phyloP scores from a whole-genome alignment of 2,329 filamentous ascomycete genomes.

The Diaporthe aspalathi region DNA sequence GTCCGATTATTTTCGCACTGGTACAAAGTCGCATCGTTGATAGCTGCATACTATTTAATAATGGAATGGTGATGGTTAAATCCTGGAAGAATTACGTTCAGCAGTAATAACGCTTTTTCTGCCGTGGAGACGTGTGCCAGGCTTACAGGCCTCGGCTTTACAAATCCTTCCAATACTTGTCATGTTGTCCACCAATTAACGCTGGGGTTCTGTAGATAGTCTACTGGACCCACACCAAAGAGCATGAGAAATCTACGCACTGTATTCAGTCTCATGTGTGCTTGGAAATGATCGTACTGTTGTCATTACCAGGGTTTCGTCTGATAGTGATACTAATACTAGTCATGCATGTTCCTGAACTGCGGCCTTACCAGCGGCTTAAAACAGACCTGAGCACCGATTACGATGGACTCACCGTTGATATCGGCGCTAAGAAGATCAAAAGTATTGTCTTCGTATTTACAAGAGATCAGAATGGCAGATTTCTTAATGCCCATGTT shows the following conservation, averaged over 20 bases:
- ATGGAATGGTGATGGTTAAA: background rate
- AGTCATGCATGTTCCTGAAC: background rate
- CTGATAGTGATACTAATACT: accelerated
- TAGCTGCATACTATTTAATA: background rate
- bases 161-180: background rate
- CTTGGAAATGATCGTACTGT: background rate
- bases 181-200: background rate
- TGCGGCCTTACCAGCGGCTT: background rate
- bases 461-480: background rate
- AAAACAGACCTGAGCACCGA: conserved; percentile 10
- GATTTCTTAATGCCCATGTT: conserved; percentile 2
- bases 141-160: background rate
- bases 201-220: background rate
- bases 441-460: background rate
- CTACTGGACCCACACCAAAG: background rate
- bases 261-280: background rate
- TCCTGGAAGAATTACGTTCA: background rate
- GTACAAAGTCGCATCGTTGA: background rate
- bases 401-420: conserved; percentile 1
- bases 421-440: background rate
- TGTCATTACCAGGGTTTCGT: background rate
- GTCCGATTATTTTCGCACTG: conserved; percentile 1
- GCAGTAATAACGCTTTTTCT: background rate
- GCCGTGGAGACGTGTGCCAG: too few species aligned
- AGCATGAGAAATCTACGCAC: background rate